Evolutionary conservation across 768 basidiomycete genomes (phyloP).

Genomic region (Tricholoma hemisulphureum): DNA sequence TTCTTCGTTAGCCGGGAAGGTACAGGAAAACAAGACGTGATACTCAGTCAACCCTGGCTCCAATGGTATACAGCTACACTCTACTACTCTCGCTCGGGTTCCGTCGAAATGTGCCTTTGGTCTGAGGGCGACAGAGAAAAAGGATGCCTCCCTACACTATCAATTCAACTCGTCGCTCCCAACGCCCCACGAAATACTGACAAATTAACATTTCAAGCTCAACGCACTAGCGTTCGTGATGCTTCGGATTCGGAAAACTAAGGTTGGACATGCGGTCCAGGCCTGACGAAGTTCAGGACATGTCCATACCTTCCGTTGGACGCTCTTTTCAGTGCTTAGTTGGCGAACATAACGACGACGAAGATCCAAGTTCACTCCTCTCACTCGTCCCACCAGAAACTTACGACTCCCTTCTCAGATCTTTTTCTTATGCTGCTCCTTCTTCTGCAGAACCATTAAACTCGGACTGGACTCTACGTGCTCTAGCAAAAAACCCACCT

Average conservation of each 20-base stretch:
- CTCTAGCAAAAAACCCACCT: not conserved
- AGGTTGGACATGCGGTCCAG: conserved; percentile 2
- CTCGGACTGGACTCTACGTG: conserved; percentile 9
- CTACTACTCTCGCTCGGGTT: conserved; percentile 8
- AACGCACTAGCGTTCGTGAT: not conserved
- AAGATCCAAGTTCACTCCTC: conserved; percentile 1
- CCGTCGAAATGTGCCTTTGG: conserved; percentile 17
- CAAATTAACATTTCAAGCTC: not conserved
- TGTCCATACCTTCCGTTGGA: conserved; percentile 14
- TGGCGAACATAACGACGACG: conserved; percentile 3
- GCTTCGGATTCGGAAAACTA: conserved; percentile 12
- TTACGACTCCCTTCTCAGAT: conserved; percentile 11
- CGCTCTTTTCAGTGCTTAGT: conserved; percentile 7
- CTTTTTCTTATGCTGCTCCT: conserved; percentile 4
- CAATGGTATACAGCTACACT: conserved; percentile 19
- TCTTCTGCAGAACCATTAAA: not conserved
- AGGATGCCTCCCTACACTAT: conserved; percentile 5
- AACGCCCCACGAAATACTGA: conserved; percentile 1
- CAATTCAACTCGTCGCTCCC: conserved; percentile 2
- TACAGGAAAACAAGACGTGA: conserved; percentile 14
- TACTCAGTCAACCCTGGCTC: conserved; percentile 24
- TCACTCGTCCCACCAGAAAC: conserved; percentile 6
- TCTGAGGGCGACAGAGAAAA: conserved; percentile 9
- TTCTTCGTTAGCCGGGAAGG: conserved; percentile 19
- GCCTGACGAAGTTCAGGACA: conserved; percentile 1